Conservation (phyloP, 768 basidiomycete species). For the Boletus sp. region DNA sequence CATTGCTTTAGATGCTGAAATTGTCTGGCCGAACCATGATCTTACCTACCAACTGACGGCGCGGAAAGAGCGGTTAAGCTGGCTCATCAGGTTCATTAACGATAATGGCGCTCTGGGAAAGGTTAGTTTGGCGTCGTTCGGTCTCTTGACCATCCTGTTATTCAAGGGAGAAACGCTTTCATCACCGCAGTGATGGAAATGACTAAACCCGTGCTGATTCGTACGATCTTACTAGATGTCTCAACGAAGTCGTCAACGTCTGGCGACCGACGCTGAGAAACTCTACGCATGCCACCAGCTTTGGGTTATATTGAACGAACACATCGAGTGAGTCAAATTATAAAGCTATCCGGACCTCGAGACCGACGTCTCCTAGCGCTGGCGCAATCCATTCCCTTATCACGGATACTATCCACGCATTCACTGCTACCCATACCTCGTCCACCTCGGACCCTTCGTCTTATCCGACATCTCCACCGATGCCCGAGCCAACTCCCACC, state of each 20-base stretch:
- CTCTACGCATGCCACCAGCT: constrained; percentile 76
- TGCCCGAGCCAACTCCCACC: constrained; percentile 48
- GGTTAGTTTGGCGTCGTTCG: constrained; percentile 37
- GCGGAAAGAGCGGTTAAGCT: constrained; percentile 71
- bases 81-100: constrained; percentile 87
- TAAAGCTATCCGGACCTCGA: background rate
- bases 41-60: constrained; percentile 72
- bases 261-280: constrained; percentile 84
- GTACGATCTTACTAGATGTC: constrained; percentile 56
- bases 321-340: constrained; percentile 49
- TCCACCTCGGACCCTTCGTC: constrained; percentile 15
- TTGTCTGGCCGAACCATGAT: constrained; percentile 76
- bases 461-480: constrained; percentile 25
- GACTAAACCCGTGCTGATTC: constrained; percentile 2
- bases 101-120: constrained; percentile 77
- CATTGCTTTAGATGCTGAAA: constrained; percentile 48
- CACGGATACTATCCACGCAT: constrained; percentile 64
- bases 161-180: background rate
- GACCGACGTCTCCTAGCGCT: constrained; percentile 35
- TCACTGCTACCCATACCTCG: constrained; percentile 46
- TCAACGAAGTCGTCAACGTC: constrained; percentile 66
- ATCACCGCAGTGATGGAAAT: background rate
- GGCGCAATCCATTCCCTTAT: constrained; percentile 60
- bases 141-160: background rate
- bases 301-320: constrained; percentile 74